phyloP scores from a whole-genome alignment of 2,329 filamentous ascomycete genomes.

The Fusarium protoensiforme region DNA sequence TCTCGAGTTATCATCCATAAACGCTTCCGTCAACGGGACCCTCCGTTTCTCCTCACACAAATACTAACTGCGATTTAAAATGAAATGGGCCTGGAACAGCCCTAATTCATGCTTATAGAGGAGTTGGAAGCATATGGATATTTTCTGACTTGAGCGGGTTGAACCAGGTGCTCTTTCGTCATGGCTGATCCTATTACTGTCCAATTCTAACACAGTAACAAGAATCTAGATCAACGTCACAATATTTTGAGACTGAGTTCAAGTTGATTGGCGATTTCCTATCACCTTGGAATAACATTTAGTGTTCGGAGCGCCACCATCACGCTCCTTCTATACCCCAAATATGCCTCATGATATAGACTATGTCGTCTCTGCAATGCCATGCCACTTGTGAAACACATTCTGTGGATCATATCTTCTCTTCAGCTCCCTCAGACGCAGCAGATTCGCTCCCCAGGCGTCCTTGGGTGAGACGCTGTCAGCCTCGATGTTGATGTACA shows the following conservation, averaged over 20 bases:
- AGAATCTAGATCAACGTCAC: background rate
- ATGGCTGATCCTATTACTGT: background rate
- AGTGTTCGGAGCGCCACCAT: background rate
- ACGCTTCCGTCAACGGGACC: too few relatives aligned
- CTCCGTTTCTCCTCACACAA: background rate
- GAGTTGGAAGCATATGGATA: background rate
- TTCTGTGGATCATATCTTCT: constrained; percentile 48
- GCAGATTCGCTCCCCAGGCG: constrained; percentile 47
- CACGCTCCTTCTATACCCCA: background rate
- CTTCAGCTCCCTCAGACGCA: constrained; percentile 47
- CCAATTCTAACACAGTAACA: background rate
- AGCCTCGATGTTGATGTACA: constrained; percentile 46
- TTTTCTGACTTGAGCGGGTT: background rate
- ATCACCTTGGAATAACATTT: background rate
- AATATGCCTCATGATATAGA: background rate
- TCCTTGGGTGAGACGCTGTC: constrained; percentile 38
- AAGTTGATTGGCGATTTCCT: background rate
- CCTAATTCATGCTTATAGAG: rapidly evolving
- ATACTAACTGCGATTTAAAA: background rate
- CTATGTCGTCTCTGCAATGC: constrained; percentile 16
- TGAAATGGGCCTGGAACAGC: background rate
- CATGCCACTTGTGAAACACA: constrained; percentile 48
- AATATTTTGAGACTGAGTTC: background rate
- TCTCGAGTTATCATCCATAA: background rate
- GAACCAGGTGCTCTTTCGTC: background rate